phyloP scores from a whole-genome alignment of 768 basidiomycete species.

The Termitomyces sp. region DNA sequence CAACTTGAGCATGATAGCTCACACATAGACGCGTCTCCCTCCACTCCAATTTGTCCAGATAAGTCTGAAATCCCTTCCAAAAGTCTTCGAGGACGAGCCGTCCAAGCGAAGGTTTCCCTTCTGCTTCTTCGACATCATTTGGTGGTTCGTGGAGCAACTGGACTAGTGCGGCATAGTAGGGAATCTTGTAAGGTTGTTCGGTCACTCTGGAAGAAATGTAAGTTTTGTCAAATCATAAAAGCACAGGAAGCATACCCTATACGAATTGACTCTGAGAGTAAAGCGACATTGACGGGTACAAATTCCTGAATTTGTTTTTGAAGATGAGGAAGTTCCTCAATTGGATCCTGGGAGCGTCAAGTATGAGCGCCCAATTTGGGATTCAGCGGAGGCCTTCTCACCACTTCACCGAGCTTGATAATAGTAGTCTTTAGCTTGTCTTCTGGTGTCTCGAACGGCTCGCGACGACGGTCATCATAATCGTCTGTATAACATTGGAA shows the following conservation, averaged over 20 bases:
- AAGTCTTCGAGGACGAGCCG: constrained; percentile 80
- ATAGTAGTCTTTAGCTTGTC: constrained; percentile 63
- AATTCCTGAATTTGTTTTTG: constrained; percentile 62
- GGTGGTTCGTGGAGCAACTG: constrained; percentile 54
- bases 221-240: neutral
- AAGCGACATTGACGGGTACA: constrained; percentile 50
- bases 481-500: constrained; percentile 44
- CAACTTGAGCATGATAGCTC: constrained; percentile 24
- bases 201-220: constrained; percentile 49
- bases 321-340: constrained; percentile 62
- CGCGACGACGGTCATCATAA: constrained; percentile 61
- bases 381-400: constrained; percentile 29
- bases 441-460: constrained; percentile 63
- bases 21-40: constrained; percentile 85
- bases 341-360: constrained; percentile 44
- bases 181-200: constrained; percentile 92
- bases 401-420: constrained; percentile 77
- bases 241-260: constrained; percentile 44
- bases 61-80: constrained; percentile 85
- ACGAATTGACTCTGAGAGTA: constrained; percentile 69
- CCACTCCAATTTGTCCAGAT: constrained; percentile 88
- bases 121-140: constrained; percentile 27
- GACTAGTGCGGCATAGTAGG: constrained; percentile 80
- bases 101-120: constrained; percentile 45
- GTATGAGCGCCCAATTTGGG: constrained; percentile 1